These are phyloP conservation scores for Aphanomyces stellatus DNA, from an alignment of 352 stramenopile species.

Conservation along the genomic window DNA sequence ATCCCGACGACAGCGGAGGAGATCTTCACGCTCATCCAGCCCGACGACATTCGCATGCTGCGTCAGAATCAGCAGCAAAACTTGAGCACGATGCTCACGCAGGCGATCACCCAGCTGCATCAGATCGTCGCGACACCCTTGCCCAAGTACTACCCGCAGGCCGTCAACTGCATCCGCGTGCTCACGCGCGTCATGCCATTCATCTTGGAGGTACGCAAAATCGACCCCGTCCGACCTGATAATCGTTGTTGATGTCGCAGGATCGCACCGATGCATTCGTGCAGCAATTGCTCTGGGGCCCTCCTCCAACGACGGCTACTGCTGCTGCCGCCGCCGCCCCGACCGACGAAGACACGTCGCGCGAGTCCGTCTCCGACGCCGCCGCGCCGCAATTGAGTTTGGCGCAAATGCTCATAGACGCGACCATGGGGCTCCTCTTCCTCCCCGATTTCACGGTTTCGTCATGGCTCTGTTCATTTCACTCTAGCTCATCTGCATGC, in stretches of 20 bases:
- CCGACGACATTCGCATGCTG: conserved; percentile 83
- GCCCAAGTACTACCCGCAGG: conserved; percentile 83
- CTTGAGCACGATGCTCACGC: conserved; percentile 71
- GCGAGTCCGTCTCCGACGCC: conserved; percentile 24
- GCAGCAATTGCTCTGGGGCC: conserved; percentile 65
- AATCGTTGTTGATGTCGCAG: not conserved
- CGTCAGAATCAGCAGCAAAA: conserved; percentile 74
- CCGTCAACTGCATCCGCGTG: conserved; percentile 76
- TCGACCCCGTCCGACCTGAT: not conserved
- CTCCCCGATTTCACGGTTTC: conserved; percentile 72
- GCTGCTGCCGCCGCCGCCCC: not conserved
- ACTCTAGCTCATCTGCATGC: conserved; percentile 46
- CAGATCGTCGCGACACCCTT: conserved; percentile 83
- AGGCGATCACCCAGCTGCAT: conserved; percentile 71
- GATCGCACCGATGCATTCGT: conserved; percentile 58
- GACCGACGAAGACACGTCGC: conserved; percentile 17
- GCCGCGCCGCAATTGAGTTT: conserved; percentile 29
- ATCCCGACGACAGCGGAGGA: conserved; percentile 82
- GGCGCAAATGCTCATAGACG: conserved; percentile 69
- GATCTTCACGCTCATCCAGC: conserved; percentile 86
- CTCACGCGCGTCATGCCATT: conserved; percentile 76
- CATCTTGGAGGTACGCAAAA: conserved; percentile 68
- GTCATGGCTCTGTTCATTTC: conserved; percentile 22
- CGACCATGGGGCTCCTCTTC: conserved; percentile 81
- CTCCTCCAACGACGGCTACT: conserved; percentile 27